Conservation (phyloP, 331 rosid genomes). For the Ulmus americana region DNA sequence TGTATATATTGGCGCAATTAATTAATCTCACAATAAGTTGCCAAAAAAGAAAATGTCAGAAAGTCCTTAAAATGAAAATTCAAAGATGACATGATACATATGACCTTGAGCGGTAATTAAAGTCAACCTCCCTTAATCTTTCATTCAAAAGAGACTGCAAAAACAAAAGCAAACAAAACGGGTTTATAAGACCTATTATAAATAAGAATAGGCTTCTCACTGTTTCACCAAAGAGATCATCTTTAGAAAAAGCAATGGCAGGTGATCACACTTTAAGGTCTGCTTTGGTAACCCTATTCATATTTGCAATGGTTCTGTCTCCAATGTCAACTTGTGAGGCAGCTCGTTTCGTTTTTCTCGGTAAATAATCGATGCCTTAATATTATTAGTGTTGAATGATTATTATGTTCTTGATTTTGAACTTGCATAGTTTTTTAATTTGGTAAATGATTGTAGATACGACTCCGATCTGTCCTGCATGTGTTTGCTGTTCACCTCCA, state of each 20-base stretch:
- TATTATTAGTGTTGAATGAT: background rate
- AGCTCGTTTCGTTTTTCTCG: conserved; percentile 2
- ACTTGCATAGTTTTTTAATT: background rate
- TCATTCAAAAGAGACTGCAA: too few relatives aligned
- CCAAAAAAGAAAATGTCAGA: too few relatives aligned
- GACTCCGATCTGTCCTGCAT: conserved; percentile 34
- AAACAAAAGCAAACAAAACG: too few relatives aligned
- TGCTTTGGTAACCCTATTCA: conserved; percentile 10
- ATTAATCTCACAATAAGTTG: too few relatives aligned
- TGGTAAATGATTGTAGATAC: conserved; percentile 12
- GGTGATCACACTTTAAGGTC: background rate
- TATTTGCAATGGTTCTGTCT: conserved; percentile 21
- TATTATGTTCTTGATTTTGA: background rate
- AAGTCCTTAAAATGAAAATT: too few relatives aligned
- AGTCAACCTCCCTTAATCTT: too few relatives aligned
- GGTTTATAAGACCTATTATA: too few relatives aligned
- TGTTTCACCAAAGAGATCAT: background rate
- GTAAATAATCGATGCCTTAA: background rate
- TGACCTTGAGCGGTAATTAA: too few relatives aligned
- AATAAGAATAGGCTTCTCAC: too few relatives aligned
- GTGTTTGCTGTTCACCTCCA: conserved; percentile 39
- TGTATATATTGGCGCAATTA: too few relatives aligned
- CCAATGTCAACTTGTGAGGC: conserved; percentile 12
- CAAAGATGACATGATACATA: too few relatives aligned
- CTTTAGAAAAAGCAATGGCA: background rate